Evolutionary conservation across 805 yeast genomes (phyloP).

Genomic region (Millerozyma miso): DNA sequence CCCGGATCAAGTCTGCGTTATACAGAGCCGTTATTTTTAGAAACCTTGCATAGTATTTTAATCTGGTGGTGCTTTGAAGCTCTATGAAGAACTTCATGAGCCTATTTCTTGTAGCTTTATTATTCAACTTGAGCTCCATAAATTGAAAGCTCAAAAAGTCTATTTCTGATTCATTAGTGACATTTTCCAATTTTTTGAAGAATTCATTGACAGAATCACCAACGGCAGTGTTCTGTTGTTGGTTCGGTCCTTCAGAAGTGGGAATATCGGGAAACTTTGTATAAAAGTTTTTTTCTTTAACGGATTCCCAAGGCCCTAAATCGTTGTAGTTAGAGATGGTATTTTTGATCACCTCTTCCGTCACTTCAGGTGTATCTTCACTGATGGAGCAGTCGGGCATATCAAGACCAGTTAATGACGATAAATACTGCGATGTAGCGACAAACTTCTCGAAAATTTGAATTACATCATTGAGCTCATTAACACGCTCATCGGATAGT

Average conservation of each 20-base stretch:
- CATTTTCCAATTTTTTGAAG: constrained; percentile 38
- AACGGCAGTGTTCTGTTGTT: constrained; percentile 6
- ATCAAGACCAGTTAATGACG: constrained; percentile 30
- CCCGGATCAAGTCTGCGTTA: constrained; percentile 49
- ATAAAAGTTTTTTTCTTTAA: constrained; percentile 63
- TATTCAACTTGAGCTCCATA: constrained; percentile 51
- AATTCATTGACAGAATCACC: constrained; percentile 42
- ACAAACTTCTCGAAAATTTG: constrained; percentile 45
- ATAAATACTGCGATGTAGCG: constrained; percentile 38
- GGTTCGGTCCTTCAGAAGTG: constrained; percentile 13
- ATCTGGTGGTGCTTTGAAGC: constrained; percentile 41
- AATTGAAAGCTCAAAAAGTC: constrained; percentile 46
- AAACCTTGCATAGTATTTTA: constrained; percentile 59
- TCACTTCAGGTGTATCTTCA: constrained; percentile 10
- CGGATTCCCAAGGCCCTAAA: constrained; percentile 55
- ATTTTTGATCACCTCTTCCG: constrained; percentile 19
- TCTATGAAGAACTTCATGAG: constrained; percentile 53
- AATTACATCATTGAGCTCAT: constrained; percentile 25
- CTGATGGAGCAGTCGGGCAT: constrained; percentile 19
- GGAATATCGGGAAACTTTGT: constrained; percentile 46
- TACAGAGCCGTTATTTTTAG: constrained; percentile 52
- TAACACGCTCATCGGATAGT: constrained; percentile 40
- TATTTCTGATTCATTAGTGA: constrained; percentile 44
- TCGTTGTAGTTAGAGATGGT: constrained; percentile 22
- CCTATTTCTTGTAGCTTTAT: constrained; percentile 68